These are phyloP conservation scores for Arachnomyces sp. DNA, from an alignment of 2,329 filamentous ascomycete species.

Conservation along the genomic window DNA sequence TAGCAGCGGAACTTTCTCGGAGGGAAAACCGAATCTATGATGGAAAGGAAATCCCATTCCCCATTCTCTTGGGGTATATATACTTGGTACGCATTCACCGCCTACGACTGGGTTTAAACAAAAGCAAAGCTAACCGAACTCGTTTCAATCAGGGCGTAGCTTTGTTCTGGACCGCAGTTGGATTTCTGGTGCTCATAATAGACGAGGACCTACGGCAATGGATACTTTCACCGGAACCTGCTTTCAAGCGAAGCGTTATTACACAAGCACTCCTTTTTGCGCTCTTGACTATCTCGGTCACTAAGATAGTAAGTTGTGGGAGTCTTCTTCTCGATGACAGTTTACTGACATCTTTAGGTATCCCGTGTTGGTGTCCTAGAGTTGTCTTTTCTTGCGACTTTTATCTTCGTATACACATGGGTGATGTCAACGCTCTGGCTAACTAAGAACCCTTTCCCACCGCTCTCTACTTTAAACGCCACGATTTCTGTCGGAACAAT, in stretches of 20 bases:
- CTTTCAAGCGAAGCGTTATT: constrained; percentile 32
- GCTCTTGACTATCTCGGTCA: constrained; percentile 27
- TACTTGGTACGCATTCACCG: constrained; percentile 21
- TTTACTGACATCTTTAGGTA: constrained; percentile 26
- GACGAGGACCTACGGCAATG: constrained; percentile 32
- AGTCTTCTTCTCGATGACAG: neutral
- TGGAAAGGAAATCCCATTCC: constrained; percentile 17
- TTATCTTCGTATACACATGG: constrained; percentile 29
- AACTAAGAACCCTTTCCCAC: constrained; percentile 25
- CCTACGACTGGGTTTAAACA: no score
- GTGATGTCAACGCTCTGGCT: constrained; percentile 25
- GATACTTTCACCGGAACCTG: constrained; percentile 28
- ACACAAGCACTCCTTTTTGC: constrained; percentile 29
- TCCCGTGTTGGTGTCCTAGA: constrained; percentile 32
- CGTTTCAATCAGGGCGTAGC: constrained; percentile 25
- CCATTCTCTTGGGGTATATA: constrained; percentile 22
- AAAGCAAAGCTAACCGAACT: no score
- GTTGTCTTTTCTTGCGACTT: constrained; percentile 29
- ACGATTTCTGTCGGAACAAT: constrained; percentile 25
- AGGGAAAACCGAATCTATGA: constrained; percentile 15
- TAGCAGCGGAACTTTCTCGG: constrained; percentile 23
- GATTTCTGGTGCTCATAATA: constrained; percentile 26
- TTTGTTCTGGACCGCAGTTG: constrained; percentile 28
- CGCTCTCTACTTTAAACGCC: constrained; percentile 21
- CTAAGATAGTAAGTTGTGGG: constrained; percentile 31